phyloP scores from a whole-genome alignment of 179 eudicot species.

The Beta corolliflora region DNA sequence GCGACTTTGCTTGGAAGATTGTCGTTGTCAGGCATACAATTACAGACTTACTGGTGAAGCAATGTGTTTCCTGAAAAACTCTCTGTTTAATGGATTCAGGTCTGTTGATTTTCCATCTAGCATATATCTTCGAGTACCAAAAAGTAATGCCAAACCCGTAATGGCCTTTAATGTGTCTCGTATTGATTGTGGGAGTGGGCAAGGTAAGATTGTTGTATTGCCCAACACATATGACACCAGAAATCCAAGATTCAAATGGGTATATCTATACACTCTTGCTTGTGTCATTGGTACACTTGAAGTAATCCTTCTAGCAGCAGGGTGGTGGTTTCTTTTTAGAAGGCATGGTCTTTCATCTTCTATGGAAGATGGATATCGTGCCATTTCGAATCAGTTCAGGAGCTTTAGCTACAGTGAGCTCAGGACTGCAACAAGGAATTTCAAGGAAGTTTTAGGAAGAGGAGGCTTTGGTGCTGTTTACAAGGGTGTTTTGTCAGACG shows the following conservation, averaged over 20 bases:
- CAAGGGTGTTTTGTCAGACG: conserved; percentile 48
- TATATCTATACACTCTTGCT: conserved; percentile 43
- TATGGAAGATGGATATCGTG: conserved; percentile 51
- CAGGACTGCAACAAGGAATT: conserved; percentile 40
- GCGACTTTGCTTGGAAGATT: conserved; percentile 39
- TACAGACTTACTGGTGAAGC: conserved; percentile 44
- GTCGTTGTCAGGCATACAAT: conserved; percentile 41
- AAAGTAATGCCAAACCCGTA: neutral
- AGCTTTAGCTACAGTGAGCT: conserved; percentile 52
- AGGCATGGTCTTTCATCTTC: conserved; percentile 38
- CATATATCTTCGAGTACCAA: conserved; percentile 43
- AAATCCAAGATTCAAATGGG: conserved; percentile 41
- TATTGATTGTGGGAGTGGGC: conserved; percentile 27
- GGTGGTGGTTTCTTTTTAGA: conserved; percentile 45
- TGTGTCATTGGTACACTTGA: conserved; percentile 45
- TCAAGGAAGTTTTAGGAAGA: conserved; percentile 45
- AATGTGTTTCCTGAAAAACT: conserved; percentile 36
- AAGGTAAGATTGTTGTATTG: conserved; percentile 20
- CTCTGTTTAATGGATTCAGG: conserved; percentile 43
- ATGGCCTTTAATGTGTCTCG: conserved; percentile 21
- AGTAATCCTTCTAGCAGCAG: conserved; percentile 27
- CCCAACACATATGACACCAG: conserved; percentile 33
- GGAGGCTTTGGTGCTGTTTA: conserved; percentile 58
- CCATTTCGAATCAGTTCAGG: conserved; percentile 55
- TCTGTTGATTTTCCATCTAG: conserved; percentile 30